These are phyloP conservation scores for Thelonectria rubi DNA, from an alignment of 2,329 filamentous ascomycete species.

Conservation along the genomic window DNA sequence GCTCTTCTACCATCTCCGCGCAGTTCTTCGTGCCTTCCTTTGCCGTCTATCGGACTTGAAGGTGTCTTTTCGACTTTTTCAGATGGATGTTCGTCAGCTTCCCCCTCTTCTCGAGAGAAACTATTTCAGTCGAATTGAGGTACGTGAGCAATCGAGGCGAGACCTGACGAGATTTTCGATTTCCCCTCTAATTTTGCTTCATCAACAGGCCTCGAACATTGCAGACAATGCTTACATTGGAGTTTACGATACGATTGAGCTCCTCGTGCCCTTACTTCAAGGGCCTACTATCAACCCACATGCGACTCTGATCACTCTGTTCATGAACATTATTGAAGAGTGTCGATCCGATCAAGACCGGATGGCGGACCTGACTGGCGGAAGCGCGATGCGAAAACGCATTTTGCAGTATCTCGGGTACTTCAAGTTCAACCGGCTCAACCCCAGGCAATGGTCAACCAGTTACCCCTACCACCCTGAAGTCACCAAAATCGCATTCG, in stretches of 20 bases:
- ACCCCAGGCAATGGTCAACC: too few species aligned
- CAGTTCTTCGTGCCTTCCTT: background rate
- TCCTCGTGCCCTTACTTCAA: slow-evolving; percentile 12
- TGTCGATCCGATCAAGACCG: background rate
- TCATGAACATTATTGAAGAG: slow-evolving; percentile 15
- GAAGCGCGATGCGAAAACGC: too few species aligned
- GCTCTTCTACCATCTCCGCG: slow-evolving; percentile 11
- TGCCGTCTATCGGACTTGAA: background rate
- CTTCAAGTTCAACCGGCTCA: too few species aligned
- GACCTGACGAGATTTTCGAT: background rate
- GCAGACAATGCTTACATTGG: slow-evolving; percentile 5
- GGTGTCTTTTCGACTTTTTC: background rate
- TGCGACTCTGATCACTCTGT: slow-evolving; percentile 24
- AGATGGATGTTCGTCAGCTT: background rate
- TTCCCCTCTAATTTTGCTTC: background rate
- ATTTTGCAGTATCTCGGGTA: too few species aligned
- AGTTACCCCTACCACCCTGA: background rate
- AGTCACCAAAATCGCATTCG: background rate
- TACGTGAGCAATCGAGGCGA: background rate
- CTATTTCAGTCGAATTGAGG: slow-evolving; percentile 24
- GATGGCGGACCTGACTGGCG: background rate
- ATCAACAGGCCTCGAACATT: slow-evolving; percentile 18
- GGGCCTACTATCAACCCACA: slow-evolving; percentile 7
- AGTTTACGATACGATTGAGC: background rate
- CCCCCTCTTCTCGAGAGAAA: background rate